Base-by-base conservation (phyloP, 257 asterid species). In the Thymus mandschuricus region DNA sequence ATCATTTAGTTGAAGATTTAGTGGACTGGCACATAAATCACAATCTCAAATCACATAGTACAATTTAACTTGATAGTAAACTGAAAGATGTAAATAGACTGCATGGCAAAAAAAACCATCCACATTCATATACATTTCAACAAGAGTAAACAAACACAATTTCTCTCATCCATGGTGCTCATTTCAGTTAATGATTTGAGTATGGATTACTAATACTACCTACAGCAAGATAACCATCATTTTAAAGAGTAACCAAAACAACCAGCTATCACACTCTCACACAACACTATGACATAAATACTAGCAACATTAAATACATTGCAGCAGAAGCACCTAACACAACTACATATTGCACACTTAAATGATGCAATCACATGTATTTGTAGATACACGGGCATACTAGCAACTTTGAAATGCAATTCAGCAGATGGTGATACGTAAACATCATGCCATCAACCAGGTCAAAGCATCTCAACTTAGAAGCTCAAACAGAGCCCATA, bases 41-140 rank as follows among this genome's bases (percentile, higher is more conserved):
- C 13, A 45, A 54, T 13, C 55, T 28, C 54, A 31, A 27, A 10
- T 12, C 38, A 8, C 38, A 35, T 35, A 35, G n/a, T 45, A 3
- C 21, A 33, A 28, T 76, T 8, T 6, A 75, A 52, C 51, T 54
- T 5, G 46, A 62, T 41, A 38, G 28, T 64, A 29, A n/a, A 44
- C 31, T 21, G 7, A 43, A 62, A 69, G 13, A 64, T 76, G 34
- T 27, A 15, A 27, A 44, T 28, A 40, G 4, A 71, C 21, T 65
- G 60, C 72, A 38, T 38, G 4, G 41, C 41, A 27, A 63, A 63
- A 69, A 21, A 56, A 10, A 48, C 30, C 65, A 35, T 64, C 63
- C 29, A 8, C 30, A 45, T 6, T 64, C 50, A 69, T 30, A 60
- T 52, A 35, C 64, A 68, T 45, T 43, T 62, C 21, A 62, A 73